phyloP scores from a whole-genome alignment of 305 asterid genomes.

The Fraxinus baroniana region DNA sequence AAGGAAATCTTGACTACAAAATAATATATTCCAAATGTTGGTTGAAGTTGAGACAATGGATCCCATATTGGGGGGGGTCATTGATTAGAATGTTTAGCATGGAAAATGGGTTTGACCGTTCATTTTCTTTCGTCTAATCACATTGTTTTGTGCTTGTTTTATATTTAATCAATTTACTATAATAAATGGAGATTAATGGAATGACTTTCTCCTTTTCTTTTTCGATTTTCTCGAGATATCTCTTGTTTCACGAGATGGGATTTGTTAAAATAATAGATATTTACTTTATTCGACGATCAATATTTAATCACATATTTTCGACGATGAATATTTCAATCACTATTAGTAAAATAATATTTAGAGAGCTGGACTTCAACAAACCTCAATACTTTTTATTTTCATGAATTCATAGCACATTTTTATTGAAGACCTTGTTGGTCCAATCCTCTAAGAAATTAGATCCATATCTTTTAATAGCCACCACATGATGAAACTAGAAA shows the following conservation, averaged over 20 bases:
- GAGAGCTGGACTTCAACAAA: not conserved
- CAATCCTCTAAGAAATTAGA: too few species aligned
- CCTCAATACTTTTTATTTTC: not conserved
- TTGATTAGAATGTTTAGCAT: conserved; percentile 22
- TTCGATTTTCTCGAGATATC: not conserved
- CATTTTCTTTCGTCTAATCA: conserved; percentile 24
- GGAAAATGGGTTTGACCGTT: conserved; percentile 6
- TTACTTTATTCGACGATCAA: not conserved
- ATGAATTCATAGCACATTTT: too few species aligned
- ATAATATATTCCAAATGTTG: conserved; percentile 45
- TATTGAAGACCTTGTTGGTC: too few species aligned
- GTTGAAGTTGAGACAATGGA: conserved; percentile 47
- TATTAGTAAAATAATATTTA: too few species aligned
- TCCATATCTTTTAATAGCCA: too few species aligned
- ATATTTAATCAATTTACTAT: not conserved
- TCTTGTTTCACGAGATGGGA: not conserved
- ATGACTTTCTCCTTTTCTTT: not conserved
- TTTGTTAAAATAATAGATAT: not conserved
- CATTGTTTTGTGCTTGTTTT: conserved; percentile 33
- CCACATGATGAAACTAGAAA: too few species aligned
- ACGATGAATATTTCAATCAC: too few species aligned
- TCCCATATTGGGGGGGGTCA: conserved; percentile 34
- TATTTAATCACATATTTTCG: too few species aligned
- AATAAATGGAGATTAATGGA: not conserved
- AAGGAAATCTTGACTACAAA: conserved; percentile 34